A percentile compares a stretch with the other conserved stretches of the same genome.
Evolutionary conservation across 306 rosid species (phyloP).

Genomic region (Lithocarpus polystachyus): DNA sequence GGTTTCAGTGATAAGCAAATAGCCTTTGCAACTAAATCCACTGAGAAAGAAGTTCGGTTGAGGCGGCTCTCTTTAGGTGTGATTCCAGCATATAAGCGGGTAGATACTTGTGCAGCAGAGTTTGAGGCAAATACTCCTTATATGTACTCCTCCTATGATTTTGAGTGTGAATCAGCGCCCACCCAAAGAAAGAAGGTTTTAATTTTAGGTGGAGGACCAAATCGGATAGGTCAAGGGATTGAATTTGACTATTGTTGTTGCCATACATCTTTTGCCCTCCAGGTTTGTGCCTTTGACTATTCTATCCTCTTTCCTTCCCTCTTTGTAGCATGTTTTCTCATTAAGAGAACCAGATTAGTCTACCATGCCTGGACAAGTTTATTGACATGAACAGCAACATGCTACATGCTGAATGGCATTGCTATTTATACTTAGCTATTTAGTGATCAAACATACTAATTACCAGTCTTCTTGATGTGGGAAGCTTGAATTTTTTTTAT

Average conservation of each 20-base stretch:
- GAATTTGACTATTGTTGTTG: slow-evolving; percentile 99
- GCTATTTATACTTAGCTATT: background rate
- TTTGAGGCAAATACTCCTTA: slow-evolving; percentile 99
- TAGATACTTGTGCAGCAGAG: slow-evolving; percentile 99
- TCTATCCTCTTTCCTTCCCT: background rate
- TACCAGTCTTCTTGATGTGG: background rate
- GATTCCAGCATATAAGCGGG: slow-evolving; percentile 80
- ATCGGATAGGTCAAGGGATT: slow-evolving; percentile 98
- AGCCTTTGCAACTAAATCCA: slow-evolving; percentile 85
- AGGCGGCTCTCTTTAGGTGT: slow-evolving; percentile 72
- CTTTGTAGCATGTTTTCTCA: background rate
- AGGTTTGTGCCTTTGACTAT: slow-evolving; percentile 46
- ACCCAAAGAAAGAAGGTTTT: slow-evolving; percentile 78
- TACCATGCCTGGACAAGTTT: background rate
- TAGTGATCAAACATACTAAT: background rate
- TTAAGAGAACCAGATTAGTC: background rate
- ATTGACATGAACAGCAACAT: background rate
- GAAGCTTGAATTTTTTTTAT: too few species aligned
- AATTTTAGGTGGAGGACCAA: slow-evolving; percentile 97
- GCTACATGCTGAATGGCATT: background rate
- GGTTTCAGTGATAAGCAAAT: slow-evolving; percentile 97
- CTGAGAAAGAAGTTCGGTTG: slow-evolving; percentile 69
- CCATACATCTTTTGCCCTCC: slow-evolving; percentile 89
- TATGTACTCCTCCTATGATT: slow-evolving; percentile 97
- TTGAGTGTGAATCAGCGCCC: slow-evolving; percentile 94